Evolutionary conservation across 495 filamentous ascomycete species (phyloP), one percentile per base, ranked within the genome.

Genomic region (Neurospora sp.): DNA sequence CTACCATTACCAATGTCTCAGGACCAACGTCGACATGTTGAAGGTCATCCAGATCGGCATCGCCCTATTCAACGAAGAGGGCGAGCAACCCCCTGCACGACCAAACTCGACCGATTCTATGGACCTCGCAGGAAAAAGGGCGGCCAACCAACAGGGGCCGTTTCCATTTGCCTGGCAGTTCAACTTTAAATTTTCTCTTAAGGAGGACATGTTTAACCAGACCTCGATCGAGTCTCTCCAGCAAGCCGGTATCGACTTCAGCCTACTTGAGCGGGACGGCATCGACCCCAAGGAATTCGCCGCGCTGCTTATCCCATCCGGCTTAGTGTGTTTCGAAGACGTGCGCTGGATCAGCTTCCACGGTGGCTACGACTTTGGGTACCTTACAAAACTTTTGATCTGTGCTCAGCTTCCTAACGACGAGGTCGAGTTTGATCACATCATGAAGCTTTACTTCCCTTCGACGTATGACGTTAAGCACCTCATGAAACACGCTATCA

Each of bases 321-420:
- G 96, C 10, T 85, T 99, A 39, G 93, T 96, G n/a, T 90, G 96
- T 76, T 85, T 91, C 70, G 92, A 95, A 42, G 90, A 97, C 70
- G 92, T 98, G 18, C 89, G 91, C 78, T 99, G 96, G 96, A 91
- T 99, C 40, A 96, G 93, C 23, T 98, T 98, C 83, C 96, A 99
- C 81, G 94, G 93, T n/a, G 96, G 96, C 69, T 99, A 99, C 84
- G 96, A 99, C 83, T 97, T 99, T 83, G 96, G 93, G 44, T 98
- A 98, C 78, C 84, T 98, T 69, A 93, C 97, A 79, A 98, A 99
- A 83, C 90, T 98, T 41, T 90, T 99, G 82, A 87, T 90, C 40
- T 91, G 90, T 82, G 86, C 90, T 31, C 88, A 90, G 66, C 85
- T 99, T 12, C 96, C 96, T 4, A 90, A 93, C 72, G 92, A 94